Evolutionary conservation across 768 basidiomycete species (phyloP).

Genomic region (Xerocomellus amylosporus): DNA sequence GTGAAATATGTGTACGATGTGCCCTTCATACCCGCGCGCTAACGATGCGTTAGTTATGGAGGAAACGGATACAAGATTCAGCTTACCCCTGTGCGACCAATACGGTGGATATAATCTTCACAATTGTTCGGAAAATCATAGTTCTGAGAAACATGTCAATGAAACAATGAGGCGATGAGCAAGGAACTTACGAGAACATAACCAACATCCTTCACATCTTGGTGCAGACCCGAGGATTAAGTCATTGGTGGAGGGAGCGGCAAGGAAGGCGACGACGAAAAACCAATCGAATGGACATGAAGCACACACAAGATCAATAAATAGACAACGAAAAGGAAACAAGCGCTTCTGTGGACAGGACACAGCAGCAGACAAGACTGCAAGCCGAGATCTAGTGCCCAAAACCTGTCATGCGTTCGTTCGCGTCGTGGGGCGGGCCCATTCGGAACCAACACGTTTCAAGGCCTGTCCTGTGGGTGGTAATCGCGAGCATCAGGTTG

Average conservation of each 20-base stretch:
- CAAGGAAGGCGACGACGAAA: slow-evolving; percentile 7
- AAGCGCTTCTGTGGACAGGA: slow-evolving; percentile 34
- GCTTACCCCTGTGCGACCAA: slow-evolving; percentile 89
- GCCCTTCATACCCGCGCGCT: slow-evolving; percentile 92
- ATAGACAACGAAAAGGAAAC: slow-evolving; percentile 23
- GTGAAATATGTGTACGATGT: slow-evolving; percentile 96
- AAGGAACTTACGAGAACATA: slow-evolving; percentile 82
- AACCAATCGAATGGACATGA: slow-evolving; percentile 24
- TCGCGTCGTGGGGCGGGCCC: slow-evolving; percentile 18
- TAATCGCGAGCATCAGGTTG: slow-evolving; percentile 25
- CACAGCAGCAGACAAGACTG: slow-evolving; percentile 19
- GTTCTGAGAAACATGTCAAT: slow-evolving; percentile 51
- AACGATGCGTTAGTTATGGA: slow-evolving; percentile 16
- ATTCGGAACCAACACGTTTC: slow-evolving; percentile 23
- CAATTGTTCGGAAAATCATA: slow-evolving; percentile 98
- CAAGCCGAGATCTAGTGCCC: slow-evolving; percentile 22
- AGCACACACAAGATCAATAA: slow-evolving; percentile 37
- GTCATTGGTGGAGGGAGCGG: slow-evolving; percentile 30
- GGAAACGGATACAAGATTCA: slow-evolving; percentile 17
- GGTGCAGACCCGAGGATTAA: slow-evolving; percentile 31
- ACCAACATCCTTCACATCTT: slow-evolving; percentile 99
- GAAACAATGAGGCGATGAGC: neutral
- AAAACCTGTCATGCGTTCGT: slow-evolving; percentile 24
- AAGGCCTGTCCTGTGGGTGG: slow-evolving; percentile 27
- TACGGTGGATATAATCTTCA: slow-evolving; percentile 98